These are phyloP conservation scores for Arachnomyces sp. DNA, from an alignment of 2,329 filamentous ascomycete genomes.

Conservation along the genomic window DNA sequence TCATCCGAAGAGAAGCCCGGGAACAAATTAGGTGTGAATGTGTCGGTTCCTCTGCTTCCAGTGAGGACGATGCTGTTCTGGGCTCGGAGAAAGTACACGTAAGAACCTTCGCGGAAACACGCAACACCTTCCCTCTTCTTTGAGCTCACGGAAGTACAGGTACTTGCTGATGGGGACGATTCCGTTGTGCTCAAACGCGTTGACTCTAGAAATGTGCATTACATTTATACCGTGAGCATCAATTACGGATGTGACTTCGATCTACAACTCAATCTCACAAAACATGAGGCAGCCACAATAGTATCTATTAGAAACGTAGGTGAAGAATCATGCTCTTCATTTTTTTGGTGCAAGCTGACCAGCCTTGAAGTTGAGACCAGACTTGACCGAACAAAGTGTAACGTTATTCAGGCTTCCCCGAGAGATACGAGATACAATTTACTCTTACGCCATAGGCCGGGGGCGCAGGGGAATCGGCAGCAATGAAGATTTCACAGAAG, in stretches of 20 bases:
- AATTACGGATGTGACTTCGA: background rate
- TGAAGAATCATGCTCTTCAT: background rate
- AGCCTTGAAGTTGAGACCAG: too few species aligned
- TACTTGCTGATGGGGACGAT: background rate
- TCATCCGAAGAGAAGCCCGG: background rate
- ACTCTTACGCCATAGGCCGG: background rate
- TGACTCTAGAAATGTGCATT: background rate
- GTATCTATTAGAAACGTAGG: background rate
- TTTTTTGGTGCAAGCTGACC: background rate
- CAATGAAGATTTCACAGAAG: background rate
- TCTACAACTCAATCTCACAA: background rate
- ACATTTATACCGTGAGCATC: background rate
- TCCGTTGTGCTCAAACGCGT: background rate
- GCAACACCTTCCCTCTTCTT: background rate
- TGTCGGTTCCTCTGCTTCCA: background rate
- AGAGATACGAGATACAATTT: background rate
- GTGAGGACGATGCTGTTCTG: background rate
- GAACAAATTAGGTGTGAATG: background rate
- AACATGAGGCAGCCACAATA: background rate
- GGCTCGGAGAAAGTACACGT: background rate
- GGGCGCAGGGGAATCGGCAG: background rate
- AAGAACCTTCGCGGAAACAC: background rate
- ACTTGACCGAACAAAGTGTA: too few species aligned
- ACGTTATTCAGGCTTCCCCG: slow-evolving; percentile 1
- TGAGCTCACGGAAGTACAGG: background rate